phyloP scores from a whole-genome alignment of 2,329 filamentous ascomycete species.

The Stachybotrys chlorohalonatus region DNA sequence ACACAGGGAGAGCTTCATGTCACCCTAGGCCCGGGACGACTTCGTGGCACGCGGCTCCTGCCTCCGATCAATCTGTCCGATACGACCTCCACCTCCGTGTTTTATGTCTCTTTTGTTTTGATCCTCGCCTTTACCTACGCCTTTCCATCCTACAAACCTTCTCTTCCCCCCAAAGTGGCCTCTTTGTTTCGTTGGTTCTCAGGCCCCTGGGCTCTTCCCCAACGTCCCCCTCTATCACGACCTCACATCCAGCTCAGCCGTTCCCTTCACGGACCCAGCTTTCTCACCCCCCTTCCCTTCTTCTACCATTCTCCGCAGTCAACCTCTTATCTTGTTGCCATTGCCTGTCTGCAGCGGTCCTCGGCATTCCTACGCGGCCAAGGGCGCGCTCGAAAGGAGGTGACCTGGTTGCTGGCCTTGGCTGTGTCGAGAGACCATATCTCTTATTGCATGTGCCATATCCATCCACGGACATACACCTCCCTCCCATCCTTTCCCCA shows the following conservation, averaged over 20 bases:
- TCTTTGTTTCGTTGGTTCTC: neutral
- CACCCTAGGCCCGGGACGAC: neutral
- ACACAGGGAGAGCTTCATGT: neutral
- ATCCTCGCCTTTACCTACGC: neutral
- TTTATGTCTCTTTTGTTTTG: neutral
- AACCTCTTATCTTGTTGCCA: too few species aligned
- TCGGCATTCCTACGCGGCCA: too few species aligned
- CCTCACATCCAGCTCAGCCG: neutral
- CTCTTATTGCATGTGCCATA: neutral
- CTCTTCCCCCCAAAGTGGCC: neutral
- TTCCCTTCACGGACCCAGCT: neutral
- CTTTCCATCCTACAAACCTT: neutral
- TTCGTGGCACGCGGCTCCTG: neutral
- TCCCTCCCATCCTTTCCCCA: neutral
- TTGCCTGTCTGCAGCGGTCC: too few species aligned
- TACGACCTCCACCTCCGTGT: neutral
- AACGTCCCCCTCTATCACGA: neutral
- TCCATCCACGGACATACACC: neutral
- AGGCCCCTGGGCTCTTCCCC: neutral
- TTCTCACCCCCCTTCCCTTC: neutral
- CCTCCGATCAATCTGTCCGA: neutral
- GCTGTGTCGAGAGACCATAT: neutral
- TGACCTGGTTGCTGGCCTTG: neutral
- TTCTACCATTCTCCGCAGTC: neutral
- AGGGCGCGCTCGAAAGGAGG: neutral